Evolutionary conservation across 1,284 basidiomycete genomes (phyloP).

Genomic region (Ustilago loliicola): DNA sequence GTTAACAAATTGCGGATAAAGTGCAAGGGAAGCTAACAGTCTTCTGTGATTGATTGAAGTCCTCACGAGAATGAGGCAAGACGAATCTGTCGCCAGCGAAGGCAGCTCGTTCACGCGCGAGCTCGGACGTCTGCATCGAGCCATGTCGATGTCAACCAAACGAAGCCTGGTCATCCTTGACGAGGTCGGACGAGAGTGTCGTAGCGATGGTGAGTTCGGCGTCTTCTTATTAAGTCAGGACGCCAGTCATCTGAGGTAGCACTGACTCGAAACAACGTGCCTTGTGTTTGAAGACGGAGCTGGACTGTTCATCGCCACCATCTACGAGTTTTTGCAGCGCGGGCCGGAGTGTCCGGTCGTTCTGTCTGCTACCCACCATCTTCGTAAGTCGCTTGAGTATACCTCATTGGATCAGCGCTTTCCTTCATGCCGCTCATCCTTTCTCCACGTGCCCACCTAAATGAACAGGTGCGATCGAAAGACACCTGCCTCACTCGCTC

Average conservation of each 20-base stretch:
- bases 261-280: background rate
- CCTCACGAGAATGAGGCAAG: constrained; percentile 51
- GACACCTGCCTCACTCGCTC: constrained; percentile 22
- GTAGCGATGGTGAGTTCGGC: constrained; percentile 42
- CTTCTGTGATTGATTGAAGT: constrained; percentile 11
- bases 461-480: constrained; percentile 40
- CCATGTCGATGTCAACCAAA: constrained; percentile 37
- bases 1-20: background rate
- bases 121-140: constrained; percentile 42
- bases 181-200: constrained; percentile 50
- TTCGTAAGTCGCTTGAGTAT: constrained; percentile 23
- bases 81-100: constrained; percentile 49
- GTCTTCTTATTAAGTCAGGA: background rate
- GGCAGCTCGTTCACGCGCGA: constrained; percentile 52
- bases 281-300: constrained; percentile 32
- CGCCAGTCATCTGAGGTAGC: too few species aligned
- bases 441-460: too few species aligned
- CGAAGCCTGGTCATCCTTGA: constrained; percentile 50
- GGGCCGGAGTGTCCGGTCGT: constrained; percentile 38
- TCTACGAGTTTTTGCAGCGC: constrained; percentile 44
- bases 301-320: constrained; percentile 45
- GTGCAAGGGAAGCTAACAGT: background rate
- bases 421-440: too few species aligned
- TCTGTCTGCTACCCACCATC: constrained; percentile 46
- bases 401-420: too few species aligned